Evolutionary conservation across 208 protist species (phyloP), one percentile per base, ranked within the genome.

Genomic region (Leishmania braziliensis): DNA sequence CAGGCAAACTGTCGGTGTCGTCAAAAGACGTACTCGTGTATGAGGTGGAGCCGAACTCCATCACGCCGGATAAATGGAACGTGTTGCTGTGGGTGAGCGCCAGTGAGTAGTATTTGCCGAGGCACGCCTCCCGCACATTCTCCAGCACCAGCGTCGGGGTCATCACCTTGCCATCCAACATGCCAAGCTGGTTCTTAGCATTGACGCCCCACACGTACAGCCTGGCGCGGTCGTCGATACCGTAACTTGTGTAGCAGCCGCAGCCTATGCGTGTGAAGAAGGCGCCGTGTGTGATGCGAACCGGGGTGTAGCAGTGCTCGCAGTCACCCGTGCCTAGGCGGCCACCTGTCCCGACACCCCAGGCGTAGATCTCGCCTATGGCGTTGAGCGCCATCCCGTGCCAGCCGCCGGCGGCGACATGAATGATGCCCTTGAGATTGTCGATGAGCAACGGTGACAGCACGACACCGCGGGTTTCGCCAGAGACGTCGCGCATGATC

Each of bases 121-220:
- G 75, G 58, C 84, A 86, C n/a, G 77, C 88, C 36, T 94, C 91
- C n/a, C 89, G 89, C 82, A 97, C 92, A 66, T 93, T 85, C 83
- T 91, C 85, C 20, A 95, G 69, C 46, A 92, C 89, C 71, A 84
- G 66, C 62, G 84, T 90, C 54, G 93, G 93, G 36, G 75, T 75
- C 12, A 71, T 60, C 46, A 91, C 83, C 62, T 74, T 71, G 69
- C 39, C 48, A 50, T 80, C 75, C 6, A 69, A 2, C 75, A 80
- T 43, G 18, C 90, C 91, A 10, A 96, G 85, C 79, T 93, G 91
- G 50, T 70, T 78, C 73, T 86, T 77, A 39, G 92, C 89, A 70
- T 97, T 97, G 51, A 90, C 89, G 29, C 92, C 92, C 93, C 93
- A 95, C 26, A 95, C 78, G 78, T 91, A 97, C 50, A 97, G 79